A percentile compares a stretch with the other conserved stretches of the same genome.
Conservation (phyloP, 768 basidiomycete species). For the Hydnomerulius pinastri region DNA sequence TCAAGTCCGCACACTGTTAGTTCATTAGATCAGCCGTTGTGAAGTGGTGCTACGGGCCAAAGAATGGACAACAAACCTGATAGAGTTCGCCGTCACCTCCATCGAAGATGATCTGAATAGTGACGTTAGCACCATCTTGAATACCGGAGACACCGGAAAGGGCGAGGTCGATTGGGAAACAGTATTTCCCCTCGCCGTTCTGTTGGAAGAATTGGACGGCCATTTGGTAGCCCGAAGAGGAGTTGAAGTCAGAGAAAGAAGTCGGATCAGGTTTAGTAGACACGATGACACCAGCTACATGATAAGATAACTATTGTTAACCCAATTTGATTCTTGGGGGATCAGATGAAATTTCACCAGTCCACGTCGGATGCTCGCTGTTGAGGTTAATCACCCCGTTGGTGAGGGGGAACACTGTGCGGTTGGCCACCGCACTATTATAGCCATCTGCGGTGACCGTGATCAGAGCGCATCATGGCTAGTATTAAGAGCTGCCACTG, state of each 20-base stretch:
- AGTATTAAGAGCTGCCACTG: slow-evolving; percentile 15
- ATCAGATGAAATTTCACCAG: slow-evolving; percentile 36
- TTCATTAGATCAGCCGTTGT: not conserved
- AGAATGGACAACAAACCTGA: slow-evolving; percentile 46
- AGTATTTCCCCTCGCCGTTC: slow-evolving; percentile 60
- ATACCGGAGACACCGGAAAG: slow-evolving; percentile 49
- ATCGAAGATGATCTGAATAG: slow-evolving; percentile 65
- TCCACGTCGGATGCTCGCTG: slow-evolving; percentile 67
- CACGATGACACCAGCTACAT: slow-evolving; percentile 52
- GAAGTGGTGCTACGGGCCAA: not conserved
- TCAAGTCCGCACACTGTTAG: slow-evolving; percentile 76
- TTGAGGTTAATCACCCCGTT: slow-evolving; percentile 62
- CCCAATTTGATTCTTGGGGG: slow-evolving; percentile 1
- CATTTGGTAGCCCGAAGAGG: slow-evolving; percentile 34
- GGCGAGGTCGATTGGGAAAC: slow-evolving; percentile 66
- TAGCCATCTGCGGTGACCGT: slow-evolving; percentile 59
- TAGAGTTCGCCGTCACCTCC: slow-evolving; percentile 75
- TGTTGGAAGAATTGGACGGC: slow-evolving; percentile 52
- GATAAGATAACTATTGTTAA: slow-evolving; percentile 12
- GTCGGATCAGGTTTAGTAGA: slow-evolving; percentile 60
- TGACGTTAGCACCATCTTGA: slow-evolving; percentile 68
- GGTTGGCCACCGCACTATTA: slow-evolving; percentile 46
- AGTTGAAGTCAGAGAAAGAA: slow-evolving; percentile 63
- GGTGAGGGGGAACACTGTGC: slow-evolving; percentile 69
- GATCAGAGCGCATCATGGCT: not conserved